Base-by-base conservation (phyloP, 352 stramenopile genomes). In the Pythium guiyangense region DNA sequence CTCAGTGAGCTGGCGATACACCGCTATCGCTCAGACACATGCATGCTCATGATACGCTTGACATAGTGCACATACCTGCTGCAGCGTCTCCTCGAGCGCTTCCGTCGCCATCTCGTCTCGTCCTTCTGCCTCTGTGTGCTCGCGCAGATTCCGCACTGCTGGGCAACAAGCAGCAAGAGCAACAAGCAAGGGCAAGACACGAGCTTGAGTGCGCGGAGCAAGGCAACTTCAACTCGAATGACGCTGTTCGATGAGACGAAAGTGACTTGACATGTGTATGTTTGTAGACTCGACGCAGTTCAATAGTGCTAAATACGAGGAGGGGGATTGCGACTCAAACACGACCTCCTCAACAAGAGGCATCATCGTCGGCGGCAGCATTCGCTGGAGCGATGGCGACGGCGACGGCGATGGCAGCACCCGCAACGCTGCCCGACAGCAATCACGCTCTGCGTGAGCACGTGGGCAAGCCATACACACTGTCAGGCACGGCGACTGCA, bases 401-500 rank as follows among this genome's bases (percentile, higher is more conserved):
- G 31, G 31, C 22, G 22, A 22, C 22, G 22, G 22, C 22, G 22
- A 22, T 22, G 22, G 22, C 22, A 22, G 22, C 5, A 12, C 31
- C 31, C 10, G 31, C 31, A 9, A 34, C 29, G 31, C 31, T 14
- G 8, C 31, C 31, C 31, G 8, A 37, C 8, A 12, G 31, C 31
- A 10, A 3, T 2, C 6, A 37, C 6, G 8, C 39, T 22, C 18
- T 27, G 43, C 26, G 25, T 20, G 4, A 6, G 22, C 14, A 12
- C 9, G 47, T 34, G 17, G 18, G 31, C 45, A 34, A 11, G 17
- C 3, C 12, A 18, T 31, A 18, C 44, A 45, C 49, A n/a, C 66
- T 77, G 55, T 64, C 61, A 57, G 61, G 63, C 34, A 53, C 70
- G n/a, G 56, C 58, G 52, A 72, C 66, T 35, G 52, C 57, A 37